A percentile compares a stretch with the other conserved stretches of the same genome.
phyloP scores from a whole-genome alignment of 257 asterid genomes.

The Buddleja alternifolia region DNA sequence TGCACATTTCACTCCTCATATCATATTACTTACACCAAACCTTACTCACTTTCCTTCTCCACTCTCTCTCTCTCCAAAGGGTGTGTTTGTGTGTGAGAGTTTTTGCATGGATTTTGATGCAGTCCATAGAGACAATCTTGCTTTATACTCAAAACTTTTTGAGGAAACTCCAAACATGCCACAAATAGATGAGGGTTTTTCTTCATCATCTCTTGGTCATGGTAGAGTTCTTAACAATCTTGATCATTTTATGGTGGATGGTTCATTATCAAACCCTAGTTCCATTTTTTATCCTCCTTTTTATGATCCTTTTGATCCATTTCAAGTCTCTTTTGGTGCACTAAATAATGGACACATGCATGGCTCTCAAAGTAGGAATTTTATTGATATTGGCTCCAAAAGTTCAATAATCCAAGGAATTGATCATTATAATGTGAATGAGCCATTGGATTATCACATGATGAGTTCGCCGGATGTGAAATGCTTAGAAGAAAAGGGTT shows the following conservation, averaged over 20 bases:
- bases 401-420: slow-evolving; percentile 8
- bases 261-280: slow-evolving; percentile 13
- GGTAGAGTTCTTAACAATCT: slow-evolving; percentile 27
- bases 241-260: slow-evolving; percentile 27
- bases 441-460: neutral
- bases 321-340: slow-evolving; percentile 29
- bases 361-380: slow-evolving; percentile 17
- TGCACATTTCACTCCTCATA: slow-evolving; percentile 33
- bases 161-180: slow-evolving; percentile 27
- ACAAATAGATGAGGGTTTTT: slow-evolving; percentile 31
- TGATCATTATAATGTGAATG: slow-evolving; percentile 23
- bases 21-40: slow-evolving; percentile 11
- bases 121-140: slow-evolving; percentile 31
- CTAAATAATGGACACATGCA: slow-evolving; percentile 24
- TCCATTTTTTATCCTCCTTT: slow-evolving; percentile 24
- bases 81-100: neutral
- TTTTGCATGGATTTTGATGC: slow-evolving; percentile 43
- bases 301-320: slow-evolving; percentile 52
- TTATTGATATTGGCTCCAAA: slow-evolving; percentile 16
- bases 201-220: slow-evolving; percentile 26
- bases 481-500: slow-evolving; percentile 4
- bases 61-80: slow-evolving; percentile 4
- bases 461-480: slow-evolving; percentile 12
- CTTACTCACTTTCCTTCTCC: slow-evolving; percentile 1
- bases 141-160: slow-evolving; percentile 24